Base-by-base conservation (phyloP, 208 protist genomes). In the Leishmania arabica region DNA sequence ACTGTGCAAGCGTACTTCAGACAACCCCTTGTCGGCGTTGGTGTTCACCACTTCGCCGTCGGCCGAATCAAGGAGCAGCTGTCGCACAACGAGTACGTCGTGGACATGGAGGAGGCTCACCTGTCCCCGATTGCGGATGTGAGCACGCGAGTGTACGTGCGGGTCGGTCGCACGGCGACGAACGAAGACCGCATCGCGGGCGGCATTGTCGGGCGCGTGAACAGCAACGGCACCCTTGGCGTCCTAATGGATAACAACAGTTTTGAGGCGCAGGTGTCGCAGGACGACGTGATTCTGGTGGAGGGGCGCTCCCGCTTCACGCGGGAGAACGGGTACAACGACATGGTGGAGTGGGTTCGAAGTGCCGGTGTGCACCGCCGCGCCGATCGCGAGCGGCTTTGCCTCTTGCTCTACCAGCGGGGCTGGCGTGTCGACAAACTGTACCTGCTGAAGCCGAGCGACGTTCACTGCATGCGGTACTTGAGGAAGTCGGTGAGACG, bases 171-270 rank as follows among this genome's bases (percentile, higher is more conserved):
- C 75, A 91, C 83, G 0, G 68, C 79, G 24, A 76, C 75, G 27
- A 80, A 82, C 74, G 62, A 64, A 3, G 89, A 89, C 19, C 87
- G 87, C 70, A 86, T 93, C 15, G 86, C 94, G 49, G 89, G 91
- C 31, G 95, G 93, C 77, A 80, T 96, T 17, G 92, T 97, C 21
- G 92, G 86, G 0, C 88, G 88, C 40, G 92, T 96, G 17, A 95
- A 96, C 83, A 93, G 93, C 81, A 93, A 97, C 85, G 95, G 95
- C 62, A 96, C 95, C 4, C 86, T 96, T 60, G 90, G 88, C 17
- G 93, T 96, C 6, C 82, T 97, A 45, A 80, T 97, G 49, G 95
- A 97, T 84, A 94, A 95, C 87, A 91, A 95, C 82, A 89, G 79
- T 31, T 96, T 94, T 70, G 89, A 92, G 65, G 54, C 83, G 34